Percentiles rank a stretch among this genome's conserved stretches.
phyloP scores from a whole-genome alignment of 129 eudicot genomes.

The Flaveria sonorensis region DNA sequence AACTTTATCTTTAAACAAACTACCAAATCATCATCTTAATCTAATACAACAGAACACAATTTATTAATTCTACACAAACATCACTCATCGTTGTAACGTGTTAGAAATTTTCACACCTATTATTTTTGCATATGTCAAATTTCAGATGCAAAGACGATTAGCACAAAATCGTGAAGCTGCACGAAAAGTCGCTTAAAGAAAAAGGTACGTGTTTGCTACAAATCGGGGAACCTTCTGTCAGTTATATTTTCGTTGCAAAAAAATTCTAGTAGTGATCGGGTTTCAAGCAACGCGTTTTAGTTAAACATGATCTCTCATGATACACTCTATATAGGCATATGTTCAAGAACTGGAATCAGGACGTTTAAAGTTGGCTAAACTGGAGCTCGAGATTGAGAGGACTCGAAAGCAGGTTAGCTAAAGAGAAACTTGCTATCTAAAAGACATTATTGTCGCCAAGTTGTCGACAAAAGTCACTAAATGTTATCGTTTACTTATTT shows the following conservation, averaged over 20 bases:
- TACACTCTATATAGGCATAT: conserved; percentile 52
- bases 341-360: conserved; percentile 81
- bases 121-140: background rate
- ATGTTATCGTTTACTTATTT: background rate
- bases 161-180: conserved; percentile 98
- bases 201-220: conserved; percentile 51
- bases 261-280: background rate
- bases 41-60: too few species aligned
- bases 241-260: background rate
- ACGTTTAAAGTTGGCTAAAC: conserved; percentile 68
- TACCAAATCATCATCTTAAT: too few species aligned
- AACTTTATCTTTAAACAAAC: too few species aligned
- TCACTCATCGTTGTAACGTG: too few species aligned
- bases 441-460: background rate
- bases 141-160: conserved; percentile 70
- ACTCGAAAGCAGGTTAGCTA: conserved; percentile 69
- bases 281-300: background rate
- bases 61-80: too few species aligned
- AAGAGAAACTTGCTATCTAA: background rate
- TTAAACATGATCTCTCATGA: background rate
- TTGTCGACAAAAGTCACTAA: background rate
- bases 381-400: conserved; percentile 69
- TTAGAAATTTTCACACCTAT: too few species aligned
- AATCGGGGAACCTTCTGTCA: background rate
- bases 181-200: conserved; percentile 68